Evolutionary conservation across 176 grass and related monocot genomes (phyloP), one percentile per base, ranked within the genome.

Genomic region (Triticum urartu): DNA sequence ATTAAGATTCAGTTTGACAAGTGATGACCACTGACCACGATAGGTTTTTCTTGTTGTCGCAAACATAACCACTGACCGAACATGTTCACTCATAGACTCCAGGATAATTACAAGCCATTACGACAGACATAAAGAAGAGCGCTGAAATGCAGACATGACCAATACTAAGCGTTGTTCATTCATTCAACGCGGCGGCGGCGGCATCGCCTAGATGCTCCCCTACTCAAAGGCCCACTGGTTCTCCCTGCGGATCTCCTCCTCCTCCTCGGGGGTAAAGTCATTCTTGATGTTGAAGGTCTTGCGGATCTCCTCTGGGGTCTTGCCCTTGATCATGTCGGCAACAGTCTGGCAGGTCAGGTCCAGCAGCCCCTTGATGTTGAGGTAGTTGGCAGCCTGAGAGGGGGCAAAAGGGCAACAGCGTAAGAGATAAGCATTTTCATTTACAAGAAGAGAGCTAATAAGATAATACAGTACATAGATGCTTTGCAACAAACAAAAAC

Each of bases 151-250:
- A 61, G 59, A 61, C 21, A 61, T 61, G 21, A 38, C 21, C 6
- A 50, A n/a, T 42, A 28, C 72, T 75, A 75, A 30, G 72, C 42
- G 15, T 58, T 20, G 45, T 2, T 20, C 52, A 0, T 52, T 74
- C 40, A 52, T 20, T 75, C 42, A 47, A 5, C n/a, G 0, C 11
- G n/a, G n/a, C 28, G 28, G 28, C 21, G 47, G 5, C 0, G 70
- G 3, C 34, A 35, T 7, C 32, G 7, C 4, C 7, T 13, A 3
- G 36, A 73, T 11, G 43, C 35, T 5, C 3, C 54, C 33, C 84
- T 86, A 89, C 83, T 85, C 88, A 1, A 85, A 85, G 6, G 88
- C 88, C 88, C 88, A 89, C 88, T 80, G 87, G 87, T 89, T 89
- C 82, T 89, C 87, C 82, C 82, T 89, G 76, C 68, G 82, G 42